These are phyloP conservation scores for Tolypocladium ophioglossoides DNA, from an alignment of 2,329 filamentous ascomycete species.

Conservation along the genomic window DNA sequence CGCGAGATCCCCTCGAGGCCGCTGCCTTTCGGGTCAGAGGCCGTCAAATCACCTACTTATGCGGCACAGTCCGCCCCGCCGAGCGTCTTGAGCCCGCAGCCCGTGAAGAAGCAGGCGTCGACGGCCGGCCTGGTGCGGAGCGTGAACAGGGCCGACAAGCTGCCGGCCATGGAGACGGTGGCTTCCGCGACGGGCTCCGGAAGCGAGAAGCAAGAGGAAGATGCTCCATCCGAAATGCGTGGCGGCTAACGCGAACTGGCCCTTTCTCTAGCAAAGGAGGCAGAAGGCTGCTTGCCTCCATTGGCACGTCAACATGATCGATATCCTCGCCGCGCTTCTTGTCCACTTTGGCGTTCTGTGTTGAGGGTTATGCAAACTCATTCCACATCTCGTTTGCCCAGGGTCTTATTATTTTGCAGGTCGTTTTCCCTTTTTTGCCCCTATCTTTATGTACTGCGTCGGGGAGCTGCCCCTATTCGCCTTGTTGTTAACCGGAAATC, in stretches of 20 bases:
- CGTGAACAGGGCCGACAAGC: not conserved
- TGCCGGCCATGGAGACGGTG: too few species aligned
- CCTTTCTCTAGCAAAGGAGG: not conserved
- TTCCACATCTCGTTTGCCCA: not conserved
- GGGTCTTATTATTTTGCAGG: not conserved
- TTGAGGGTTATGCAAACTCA: not conserved
- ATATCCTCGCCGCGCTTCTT: not conserved
- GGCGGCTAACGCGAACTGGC: not conserved
- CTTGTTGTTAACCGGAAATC: not conserved
- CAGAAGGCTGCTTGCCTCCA: not conserved
- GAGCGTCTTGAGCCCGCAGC: conserved; percentile 4
- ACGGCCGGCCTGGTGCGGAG: not conserved
- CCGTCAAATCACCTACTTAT: conserved; percentile 15
- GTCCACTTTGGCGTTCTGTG: not conserved
- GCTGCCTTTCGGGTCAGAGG: conserved; percentile 44
- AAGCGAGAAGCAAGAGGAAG: not conserved
- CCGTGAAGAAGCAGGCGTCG: not conserved
- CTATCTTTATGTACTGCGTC: not conserved
- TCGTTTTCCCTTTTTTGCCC: not conserved
- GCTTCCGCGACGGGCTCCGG: not conserved
- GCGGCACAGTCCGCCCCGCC: conserved; percentile 12
- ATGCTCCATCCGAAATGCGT: not conserved
- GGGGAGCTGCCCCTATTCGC: not conserved
- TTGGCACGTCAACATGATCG: not conserved
- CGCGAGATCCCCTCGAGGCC: conserved; percentile 36